phyloP scores from a whole-genome alignment of 208 protist genomes.

The Porcisia deanei region DNA sequence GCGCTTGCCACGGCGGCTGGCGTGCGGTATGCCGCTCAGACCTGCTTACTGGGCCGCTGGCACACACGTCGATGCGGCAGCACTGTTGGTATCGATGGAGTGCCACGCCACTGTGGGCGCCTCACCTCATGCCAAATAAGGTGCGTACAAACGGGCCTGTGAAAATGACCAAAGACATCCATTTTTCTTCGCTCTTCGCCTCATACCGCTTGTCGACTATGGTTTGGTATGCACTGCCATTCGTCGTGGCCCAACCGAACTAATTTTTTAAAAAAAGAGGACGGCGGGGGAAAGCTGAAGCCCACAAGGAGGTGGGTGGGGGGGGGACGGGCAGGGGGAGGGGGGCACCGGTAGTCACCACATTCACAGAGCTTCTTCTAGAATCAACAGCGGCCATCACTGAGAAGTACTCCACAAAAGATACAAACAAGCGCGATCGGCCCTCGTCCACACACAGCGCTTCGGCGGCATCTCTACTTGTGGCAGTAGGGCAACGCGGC shows the following conservation, averaged over 20 bases:
- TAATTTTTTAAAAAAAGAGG: no score
- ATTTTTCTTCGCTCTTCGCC: not conserved
- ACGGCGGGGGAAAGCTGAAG: not conserved
- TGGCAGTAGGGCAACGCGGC: not conserved
- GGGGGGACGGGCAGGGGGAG: not conserved
- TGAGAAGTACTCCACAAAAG: slow-evolving; percentile 23
- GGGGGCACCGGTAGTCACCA: not conserved
- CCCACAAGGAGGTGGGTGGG: not conserved
- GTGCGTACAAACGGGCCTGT: not conserved
- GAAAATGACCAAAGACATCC: not conserved
- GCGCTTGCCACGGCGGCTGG: no score
- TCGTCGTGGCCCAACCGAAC: no score
- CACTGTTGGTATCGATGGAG: not conserved
- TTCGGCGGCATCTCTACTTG: not conserved
- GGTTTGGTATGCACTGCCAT: no score
- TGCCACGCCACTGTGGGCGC: not conserved
- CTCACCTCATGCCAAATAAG: not conserved
- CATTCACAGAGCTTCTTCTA: not conserved
- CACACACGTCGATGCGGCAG: not conserved
- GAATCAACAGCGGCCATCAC: not conserved
- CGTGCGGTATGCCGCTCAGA: no score
- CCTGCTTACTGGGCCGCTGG: no score
- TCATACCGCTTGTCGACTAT: not conserved
- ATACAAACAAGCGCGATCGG: slow-evolving; percentile 5
- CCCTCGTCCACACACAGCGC: not conserved